Conservation (phyloP, 2,329 filamentous ascomycete genomes). For the Aspergillus sp. region DNA sequence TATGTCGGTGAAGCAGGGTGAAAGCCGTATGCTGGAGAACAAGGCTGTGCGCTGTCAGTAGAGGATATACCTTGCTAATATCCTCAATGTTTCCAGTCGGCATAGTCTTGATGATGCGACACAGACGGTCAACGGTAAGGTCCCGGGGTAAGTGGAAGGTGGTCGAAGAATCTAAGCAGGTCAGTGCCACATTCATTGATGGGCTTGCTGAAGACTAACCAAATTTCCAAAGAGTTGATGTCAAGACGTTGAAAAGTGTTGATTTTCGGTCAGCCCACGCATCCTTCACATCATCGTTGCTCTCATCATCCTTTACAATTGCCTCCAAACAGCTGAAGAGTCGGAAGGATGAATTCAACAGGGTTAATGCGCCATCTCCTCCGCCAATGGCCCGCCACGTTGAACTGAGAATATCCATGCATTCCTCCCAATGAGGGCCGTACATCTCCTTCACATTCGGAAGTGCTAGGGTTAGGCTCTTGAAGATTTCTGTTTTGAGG, state of each 20-base stretch:
- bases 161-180: conserved; percentile 45
- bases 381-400: conserved; percentile 56
- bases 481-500: conserved; percentile 41
- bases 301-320: conserved; percentile 57
- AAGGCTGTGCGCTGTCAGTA: conserved; percentile 73
- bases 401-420: conserved; percentile 58
- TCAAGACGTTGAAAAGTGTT: conserved; percentile 57
- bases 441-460: conserved; percentile 79
- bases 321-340: conserved; percentile 64
- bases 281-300: conserved; percentile 84
- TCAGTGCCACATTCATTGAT: neutral
- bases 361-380: conserved; percentile 57
- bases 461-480: conserved; percentile 57
- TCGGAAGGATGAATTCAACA: conserved; percentile 71
- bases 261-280: conserved; percentile 63
- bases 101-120: conserved; percentile 66
- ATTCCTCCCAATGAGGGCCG: conserved; percentile 78
- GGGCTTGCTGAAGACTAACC: conserved; percentile 28
- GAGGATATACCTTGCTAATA: conserved; percentile 67
- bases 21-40: conserved; percentile 80
- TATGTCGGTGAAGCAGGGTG: conserved; percentile 73
- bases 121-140: conserved; percentile 73
- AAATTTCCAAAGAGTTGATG: conserved; percentile 41
- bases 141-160: conserved; percentile 65
- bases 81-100: conserved; percentile 63